Evolutionary conservation across 2,329 filamentous ascomycete genomes (phyloP).

Genomic region (Colletotrichum acutatum): DNA sequence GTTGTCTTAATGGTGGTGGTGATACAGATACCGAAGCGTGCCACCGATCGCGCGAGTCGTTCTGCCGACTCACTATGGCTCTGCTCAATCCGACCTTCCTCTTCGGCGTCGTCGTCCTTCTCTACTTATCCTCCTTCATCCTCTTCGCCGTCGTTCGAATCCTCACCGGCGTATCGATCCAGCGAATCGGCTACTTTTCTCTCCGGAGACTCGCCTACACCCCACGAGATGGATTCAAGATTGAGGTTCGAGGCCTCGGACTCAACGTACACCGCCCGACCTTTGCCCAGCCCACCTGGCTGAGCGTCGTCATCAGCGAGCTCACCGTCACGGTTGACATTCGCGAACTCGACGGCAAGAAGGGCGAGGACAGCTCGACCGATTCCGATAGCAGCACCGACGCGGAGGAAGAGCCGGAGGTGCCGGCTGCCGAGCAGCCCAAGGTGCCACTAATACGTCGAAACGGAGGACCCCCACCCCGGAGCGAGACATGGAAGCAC

Average conservation of each 20-base stretch:
- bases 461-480: slow-evolving; percentile 48
- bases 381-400: slow-evolving; percentile 42
- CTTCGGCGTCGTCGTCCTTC: slow-evolving; percentile 83
- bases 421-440: slow-evolving; percentile 15
- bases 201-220: slow-evolving; percentile 91
- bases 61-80: slow-evolving; percentile 61
- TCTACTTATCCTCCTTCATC: slow-evolving; percentile 93
- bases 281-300: slow-evolving; percentile 96
- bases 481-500: slow-evolving; percentile 83
- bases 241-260: slow-evolving; percentile 90
- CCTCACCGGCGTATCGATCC: slow-evolving; percentile 93
- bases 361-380: slow-evolving; percentile 46
- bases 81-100: slow-evolving; percentile 82
- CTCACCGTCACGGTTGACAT: slow-evolving; percentile 86
- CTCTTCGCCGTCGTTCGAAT: slow-evolving; percentile 93
- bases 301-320: slow-evolving; percentile 89
- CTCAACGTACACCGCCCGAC: slow-evolving; percentile 92
- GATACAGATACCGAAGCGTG: slow-evolving; percentile 28
- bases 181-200: slow-evolving; percentile 92
- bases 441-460: slow-evolving; percentile 40
- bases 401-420: slow-evolving; percentile 27
- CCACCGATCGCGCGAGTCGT: slow-evolving; percentile 16
- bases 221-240: slow-evolving; percentile 85
- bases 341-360: slow-evolving; percentile 68
- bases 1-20: slow-evolving; percentile 1